Base-by-base conservation (phyloP, 192 early-diverging fungal genomes). In the Diversispora epigaea region DNA sequence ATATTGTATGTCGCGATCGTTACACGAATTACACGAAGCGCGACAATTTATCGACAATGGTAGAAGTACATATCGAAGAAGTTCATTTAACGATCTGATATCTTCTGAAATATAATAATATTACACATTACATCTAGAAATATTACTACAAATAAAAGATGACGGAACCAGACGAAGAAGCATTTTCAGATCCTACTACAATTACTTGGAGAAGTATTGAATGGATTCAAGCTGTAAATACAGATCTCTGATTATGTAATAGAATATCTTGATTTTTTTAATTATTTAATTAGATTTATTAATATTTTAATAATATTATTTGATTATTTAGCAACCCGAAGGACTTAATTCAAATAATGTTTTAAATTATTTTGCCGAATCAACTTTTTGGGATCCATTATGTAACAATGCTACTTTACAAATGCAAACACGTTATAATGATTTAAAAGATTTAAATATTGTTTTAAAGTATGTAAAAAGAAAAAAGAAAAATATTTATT, bases 341-440 rank as follows among this genome's bases (percentile, higher is more conserved):
- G 91, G 91, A 21, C 83, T 93, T 41, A 90, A 88, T 19, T 86
- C 87, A 21, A 87, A 91, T 62, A 91, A 91, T 73, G 91, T 93
- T 0, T 80, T 93, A 0, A 90, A 92, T 79, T 93, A 93, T 76
- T 93, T 93, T 83, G 89, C 89, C 25, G 81, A 85, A 76, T 93
- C 92, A 19, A 91, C 92, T 4, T 93, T 93, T 80, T 93, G 92
- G 91, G 92, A 93, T 74, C 78, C 87, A 14, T 83, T 88, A 25
- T 89, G 91, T 82, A 93, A 92, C 77, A 93, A 93, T 75, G 89
- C 89, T 3, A 83, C 88, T n/a, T 77, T 93, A 4, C 81, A 85
- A 70, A 93, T 93, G 92, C 92, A 93, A 71, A 93, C 91, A 43
- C 90, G 91, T 78, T 92, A 87, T 80, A 93, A 92, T 69, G 91